Conservation (phyloP, 805 yeast species). For the Yarrowia divulgata region DNA sequence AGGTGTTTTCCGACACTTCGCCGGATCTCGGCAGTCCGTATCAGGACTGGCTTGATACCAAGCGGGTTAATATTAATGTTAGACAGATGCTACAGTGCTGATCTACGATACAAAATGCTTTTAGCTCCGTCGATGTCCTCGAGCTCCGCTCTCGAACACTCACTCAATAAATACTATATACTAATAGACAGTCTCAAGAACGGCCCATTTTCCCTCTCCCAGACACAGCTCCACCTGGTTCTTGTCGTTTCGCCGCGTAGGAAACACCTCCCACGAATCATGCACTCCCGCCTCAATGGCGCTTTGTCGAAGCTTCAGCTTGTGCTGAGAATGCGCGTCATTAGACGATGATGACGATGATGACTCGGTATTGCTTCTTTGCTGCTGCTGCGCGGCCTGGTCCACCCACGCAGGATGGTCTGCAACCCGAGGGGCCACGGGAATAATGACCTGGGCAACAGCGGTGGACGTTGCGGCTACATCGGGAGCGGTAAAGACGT, state of each 20-base stretch:
- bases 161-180: conserved; percentile 30
- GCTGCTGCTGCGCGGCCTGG: not conserved
- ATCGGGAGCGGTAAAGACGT: conserved; percentile 57
- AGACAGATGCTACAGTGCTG: conserved; percentile 51
- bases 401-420: conserved; percentile 33
- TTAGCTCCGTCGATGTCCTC: not conserved
- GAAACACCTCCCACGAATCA: conserved; percentile 38
- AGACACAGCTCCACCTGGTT: conserved; percentile 24
- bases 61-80: conserved; percentile 53
- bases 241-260: conserved; percentile 21
- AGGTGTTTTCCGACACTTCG: conserved; percentile 50
- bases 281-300: conserved; percentile 32
- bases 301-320: conserved; percentile 22
- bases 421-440: conserved; percentile 13
- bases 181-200: conserved; percentile 30
- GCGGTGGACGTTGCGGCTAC: not conserved
- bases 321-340: not conserved
- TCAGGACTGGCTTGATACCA: conserved; percentile 49
- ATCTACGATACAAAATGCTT: too few species aligned
- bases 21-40: conserved; percentile 46
- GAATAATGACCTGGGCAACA: conserved; percentile 1
- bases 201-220: conserved; percentile 34
- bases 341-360: not conserved
- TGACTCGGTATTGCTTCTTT: not conserved
- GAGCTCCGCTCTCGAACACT: conserved; percentile 8